A percentile compares a stretch with the other conserved stretches of the same genome.
phyloP scores from a whole-genome alignment of 805 yeast genomes.

The Scheffersomyces ergatensis region DNA sequence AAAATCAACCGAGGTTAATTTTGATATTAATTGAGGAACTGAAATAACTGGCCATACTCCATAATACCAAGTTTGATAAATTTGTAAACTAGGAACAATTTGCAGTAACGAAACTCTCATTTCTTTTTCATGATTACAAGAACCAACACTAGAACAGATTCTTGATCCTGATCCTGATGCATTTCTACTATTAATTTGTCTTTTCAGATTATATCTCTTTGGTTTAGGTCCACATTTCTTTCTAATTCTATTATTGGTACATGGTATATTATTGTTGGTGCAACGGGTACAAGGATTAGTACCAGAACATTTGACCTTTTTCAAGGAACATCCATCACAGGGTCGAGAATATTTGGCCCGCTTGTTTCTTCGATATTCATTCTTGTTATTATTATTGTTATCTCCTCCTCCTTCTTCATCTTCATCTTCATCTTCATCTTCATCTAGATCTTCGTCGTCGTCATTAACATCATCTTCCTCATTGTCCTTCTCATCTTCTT shows the following conservation, averaged over 20 bases:
- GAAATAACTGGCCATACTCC: slow-evolving; percentile 38
- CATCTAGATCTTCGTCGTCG: not conserved
- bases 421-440: not conserved
- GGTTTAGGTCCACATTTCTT: slow-evolving; percentile 35
- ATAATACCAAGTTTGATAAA: slow-evolving; percentile 39
- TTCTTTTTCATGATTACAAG: not conserved
- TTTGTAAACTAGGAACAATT: slow-evolving; percentile 28
- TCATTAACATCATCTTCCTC: not conserved
- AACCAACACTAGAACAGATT: not conserved
- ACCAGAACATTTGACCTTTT: slow-evolving; percentile 31
- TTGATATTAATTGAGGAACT: slow-evolving; percentile 26
- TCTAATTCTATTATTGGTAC: slow-evolving; percentile 29
- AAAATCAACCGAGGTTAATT: slow-evolving; percentile 8
- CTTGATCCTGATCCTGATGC: not conserved
- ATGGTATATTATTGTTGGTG: slow-evolving; percentile 22
- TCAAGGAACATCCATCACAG: slow-evolving; percentile 37
- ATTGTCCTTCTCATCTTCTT: not conserved
- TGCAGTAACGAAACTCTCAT: slow-evolving; percentile 2
- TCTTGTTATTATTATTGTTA: not conserved
- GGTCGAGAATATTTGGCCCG: slow-evolving; percentile 27
- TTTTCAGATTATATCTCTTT: slow-evolving; percentile 11
- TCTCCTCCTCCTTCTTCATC: not conserved
- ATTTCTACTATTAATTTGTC: no score
- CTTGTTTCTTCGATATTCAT: slow-evolving; percentile 2
- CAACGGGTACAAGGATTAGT: slow-evolving; percentile 30